A percentile compares a stretch with the other conserved stretches of the same genome.
Evolutionary conservation across 176 grass and related monocot genomes (phyloP).

Genomic region (Zoysia pacifica): DNA sequence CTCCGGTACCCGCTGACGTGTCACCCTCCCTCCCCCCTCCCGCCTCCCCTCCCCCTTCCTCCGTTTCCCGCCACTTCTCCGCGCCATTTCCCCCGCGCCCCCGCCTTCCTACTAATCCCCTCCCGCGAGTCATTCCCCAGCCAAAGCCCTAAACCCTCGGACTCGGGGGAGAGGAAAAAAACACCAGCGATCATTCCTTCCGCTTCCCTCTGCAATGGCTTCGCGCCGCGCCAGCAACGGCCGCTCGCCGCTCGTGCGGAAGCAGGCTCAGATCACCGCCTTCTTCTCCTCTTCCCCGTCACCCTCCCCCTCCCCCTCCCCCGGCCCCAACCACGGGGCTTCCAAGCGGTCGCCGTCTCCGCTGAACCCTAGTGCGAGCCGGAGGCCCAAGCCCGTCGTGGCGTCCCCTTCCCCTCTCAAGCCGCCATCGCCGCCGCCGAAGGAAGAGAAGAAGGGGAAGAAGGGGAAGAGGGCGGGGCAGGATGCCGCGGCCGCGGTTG

Average conservation of each 20-base stretch:
- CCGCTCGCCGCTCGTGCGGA: constrained; percentile 82
- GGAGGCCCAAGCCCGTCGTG: constrained; percentile 49
- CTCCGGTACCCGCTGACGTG: constrained; percentile 33
- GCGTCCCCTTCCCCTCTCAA: constrained; percentile 44
- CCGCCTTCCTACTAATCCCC: not conserved
- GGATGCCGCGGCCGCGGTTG: not conserved
- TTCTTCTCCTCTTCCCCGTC: constrained; percentile 72
- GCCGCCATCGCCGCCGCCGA: constrained; percentile 3
- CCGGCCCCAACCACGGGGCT: constrained; percentile 17
- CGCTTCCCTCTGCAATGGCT: constrained; percentile 19
- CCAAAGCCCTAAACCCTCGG: constrained; percentile 39
- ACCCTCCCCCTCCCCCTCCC: constrained; percentile 11
- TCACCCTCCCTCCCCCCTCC: not conserved
- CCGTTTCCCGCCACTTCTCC: constrained; percentile 47
- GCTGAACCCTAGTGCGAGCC: constrained; percentile 51
- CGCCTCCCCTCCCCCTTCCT: not conserved
- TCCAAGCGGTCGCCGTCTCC: constrained; percentile 43
- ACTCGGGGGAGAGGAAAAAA: not conserved
- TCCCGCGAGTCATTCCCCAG: not conserved
- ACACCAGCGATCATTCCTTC: not conserved
- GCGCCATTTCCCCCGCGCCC: constrained; percentile 25
- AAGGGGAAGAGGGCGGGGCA: not conserved
- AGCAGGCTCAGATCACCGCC: constrained; percentile 92
- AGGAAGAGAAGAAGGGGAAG: not conserved
- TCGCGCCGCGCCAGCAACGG: constrained; percentile 75